These are phyloP conservation scores for Brasilioporus rufonigricans DNA, from an alignment of 768 basidiomycete species.

Conservation along the genomic window DNA sequence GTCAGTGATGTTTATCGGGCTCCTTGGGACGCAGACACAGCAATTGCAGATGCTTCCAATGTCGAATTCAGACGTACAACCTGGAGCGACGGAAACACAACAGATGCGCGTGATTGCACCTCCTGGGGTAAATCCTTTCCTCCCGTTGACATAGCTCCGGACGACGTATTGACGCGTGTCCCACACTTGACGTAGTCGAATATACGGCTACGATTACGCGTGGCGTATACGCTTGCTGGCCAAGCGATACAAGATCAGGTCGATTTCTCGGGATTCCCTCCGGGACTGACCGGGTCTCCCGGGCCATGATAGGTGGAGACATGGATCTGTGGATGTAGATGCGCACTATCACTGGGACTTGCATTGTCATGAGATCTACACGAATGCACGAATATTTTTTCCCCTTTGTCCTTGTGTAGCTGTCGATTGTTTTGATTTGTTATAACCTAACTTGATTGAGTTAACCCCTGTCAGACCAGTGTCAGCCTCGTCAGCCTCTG, in stretches of 20 bases:
- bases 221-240: constrained; percentile 72
- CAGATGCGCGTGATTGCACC: constrained; percentile 93
- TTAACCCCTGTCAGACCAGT: constrained; percentile 24
- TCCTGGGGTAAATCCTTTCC: constrained; percentile 60
- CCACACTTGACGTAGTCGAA: constrained; percentile 52
- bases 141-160: not conserved
- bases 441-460: constrained; percentile 5
- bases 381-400: constrained; percentile 6
- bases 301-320: constrained; percentile 13
- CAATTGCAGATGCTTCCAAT: constrained; percentile 98
- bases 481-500: constrained; percentile 25
- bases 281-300: constrained; percentile 55
- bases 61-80: constrained; percentile 77
- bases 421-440: constrained; percentile 3
- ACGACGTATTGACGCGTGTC: constrained; percentile 4
- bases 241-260: constrained; percentile 85
- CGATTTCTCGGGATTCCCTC: constrained; percentile 90
- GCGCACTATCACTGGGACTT: constrained; percentile 7
- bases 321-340: constrained; percentile 11
- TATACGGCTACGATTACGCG: constrained; percentile 80
- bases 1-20: not conserved
- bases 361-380: constrained; percentile 23
- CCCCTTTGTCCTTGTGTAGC: too few relatives aligned
- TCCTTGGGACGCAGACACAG: constrained; percentile 63
- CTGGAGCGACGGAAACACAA: constrained; percentile 86